Evolutionary conservation across 2,329 filamentous ascomycete species (phyloP).

Genomic region (Alternaria infectoria): DNA sequence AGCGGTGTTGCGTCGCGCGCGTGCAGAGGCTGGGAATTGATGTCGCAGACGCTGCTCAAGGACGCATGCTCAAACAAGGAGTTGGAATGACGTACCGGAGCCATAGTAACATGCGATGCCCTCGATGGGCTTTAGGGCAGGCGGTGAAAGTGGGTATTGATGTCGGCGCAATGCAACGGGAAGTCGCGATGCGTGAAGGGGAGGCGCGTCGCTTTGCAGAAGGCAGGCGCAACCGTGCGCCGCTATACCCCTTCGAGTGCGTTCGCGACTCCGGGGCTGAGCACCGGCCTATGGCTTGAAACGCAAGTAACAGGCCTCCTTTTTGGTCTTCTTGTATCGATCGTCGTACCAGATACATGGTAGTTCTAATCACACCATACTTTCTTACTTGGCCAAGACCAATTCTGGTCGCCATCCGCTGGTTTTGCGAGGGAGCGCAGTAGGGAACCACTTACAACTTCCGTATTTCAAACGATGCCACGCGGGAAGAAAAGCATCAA

Average conservation of each 20-base stretch:
- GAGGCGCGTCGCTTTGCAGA: slow-evolving; percentile 40
- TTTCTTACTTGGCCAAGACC: not conserved
- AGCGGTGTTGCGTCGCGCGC: slow-evolving; percentile 13
- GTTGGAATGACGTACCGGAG: slow-evolving; percentile 39
- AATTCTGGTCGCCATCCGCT: not conserved
- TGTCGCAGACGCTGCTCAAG: not conserved
- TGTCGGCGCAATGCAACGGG: slow-evolving; percentile 31
- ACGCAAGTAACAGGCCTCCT: not conserved
- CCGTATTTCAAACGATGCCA: not conserved
- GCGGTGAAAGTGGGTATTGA: slow-evolving; percentile 24
- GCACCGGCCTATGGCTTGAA: not conserved
- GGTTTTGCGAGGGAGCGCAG: not conserved
- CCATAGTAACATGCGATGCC: slow-evolving; percentile 32
- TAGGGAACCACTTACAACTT: not conserved
- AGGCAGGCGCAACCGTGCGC: slow-evolving; percentile 33
- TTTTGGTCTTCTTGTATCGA: not conserved
- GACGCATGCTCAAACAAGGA: not conserved
- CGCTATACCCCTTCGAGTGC: slow-evolving; percentile 11
- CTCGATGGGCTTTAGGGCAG: slow-evolving; percentile 23
- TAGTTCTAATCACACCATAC: not conserved
- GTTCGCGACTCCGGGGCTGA: not conserved
- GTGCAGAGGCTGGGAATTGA: not conserved
- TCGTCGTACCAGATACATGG: not conserved
- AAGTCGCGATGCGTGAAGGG: slow-evolving; percentile 42
- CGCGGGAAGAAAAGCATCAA: not conserved